Conservation (phyloP, 2,329 filamentous ascomycete genomes). For the Tolypocladium pustulatum region DNA sequence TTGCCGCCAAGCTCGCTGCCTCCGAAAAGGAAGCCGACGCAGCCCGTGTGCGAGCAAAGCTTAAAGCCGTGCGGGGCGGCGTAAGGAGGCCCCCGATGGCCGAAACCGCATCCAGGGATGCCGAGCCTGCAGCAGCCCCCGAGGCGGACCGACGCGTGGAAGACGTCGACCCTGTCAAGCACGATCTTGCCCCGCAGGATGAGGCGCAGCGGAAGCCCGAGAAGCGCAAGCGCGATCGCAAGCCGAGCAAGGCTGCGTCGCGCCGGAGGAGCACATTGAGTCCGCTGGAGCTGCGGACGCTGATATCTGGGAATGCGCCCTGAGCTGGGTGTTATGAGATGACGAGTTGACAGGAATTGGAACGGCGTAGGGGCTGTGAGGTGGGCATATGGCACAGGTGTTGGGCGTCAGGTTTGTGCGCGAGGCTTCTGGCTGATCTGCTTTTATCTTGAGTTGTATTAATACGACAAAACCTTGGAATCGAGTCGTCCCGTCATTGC, state of each 20-base stretch:
- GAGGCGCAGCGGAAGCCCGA: constrained; percentile 16
- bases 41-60: constrained; percentile 50
- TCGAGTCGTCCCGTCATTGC: neutral
- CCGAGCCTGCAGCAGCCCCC: neutral
- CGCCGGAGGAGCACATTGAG: constrained; percentile 65
- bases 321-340: neutral
- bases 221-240: constrained; percentile 41
- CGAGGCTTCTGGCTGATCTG: neutral
- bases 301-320: constrained; percentile 40
- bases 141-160: constrained; percentile 1
- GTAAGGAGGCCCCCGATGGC: constrained; percentile 14
- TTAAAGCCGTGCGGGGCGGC: constrained; percentile 37
- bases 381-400: neutral
- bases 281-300: constrained; percentile 60
- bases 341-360: neutral
- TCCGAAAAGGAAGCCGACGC: constrained; percentile 55
- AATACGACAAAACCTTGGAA: neutral
- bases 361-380: neutral
- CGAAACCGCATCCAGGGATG: neutral
- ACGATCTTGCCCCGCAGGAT: constrained; percentile 12
- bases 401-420: neutral
- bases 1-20: constrained; percentile 53
- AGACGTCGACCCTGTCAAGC: constrained; percentile 25
- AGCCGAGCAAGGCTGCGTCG: constrained; percentile 43
- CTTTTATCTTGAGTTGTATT: neutral